phyloP scores from a whole-genome alignment of 1,284 basidiomycete genomes.

The Ceratobasidium sp. region DNA sequence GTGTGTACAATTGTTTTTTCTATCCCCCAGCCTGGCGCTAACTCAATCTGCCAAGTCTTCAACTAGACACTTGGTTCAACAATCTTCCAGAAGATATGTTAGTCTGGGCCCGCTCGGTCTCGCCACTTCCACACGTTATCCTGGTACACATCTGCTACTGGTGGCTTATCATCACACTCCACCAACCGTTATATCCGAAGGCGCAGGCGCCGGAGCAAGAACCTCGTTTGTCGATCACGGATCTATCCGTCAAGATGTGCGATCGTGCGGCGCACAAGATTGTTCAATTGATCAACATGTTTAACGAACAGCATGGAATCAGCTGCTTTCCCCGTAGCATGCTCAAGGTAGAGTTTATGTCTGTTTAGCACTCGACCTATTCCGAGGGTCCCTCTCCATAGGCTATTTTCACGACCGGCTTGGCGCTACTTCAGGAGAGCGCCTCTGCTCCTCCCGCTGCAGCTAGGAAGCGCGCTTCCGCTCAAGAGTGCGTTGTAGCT shows the following conservation, averaged over 20 bases:
- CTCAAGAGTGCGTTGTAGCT: background rate
- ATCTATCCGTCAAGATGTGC: slow-evolving; percentile 57
- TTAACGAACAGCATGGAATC: slow-evolving; percentile 34
- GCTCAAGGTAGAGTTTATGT: slow-evolving; percentile 14
- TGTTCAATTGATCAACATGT: slow-evolving; percentile 61
- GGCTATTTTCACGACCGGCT: slow-evolving; percentile 2
- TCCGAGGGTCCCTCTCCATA: background rate
- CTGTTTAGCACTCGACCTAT: background rate
- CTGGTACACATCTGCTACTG: slow-evolving; percentile 72
- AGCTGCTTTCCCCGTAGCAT: slow-evolving; percentile 28
- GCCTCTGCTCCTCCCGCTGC: slow-evolving; percentile 9
- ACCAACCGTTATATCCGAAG: slow-evolving; percentile 70
- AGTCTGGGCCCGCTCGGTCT: slow-evolving; percentile 62
- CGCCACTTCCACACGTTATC: slow-evolving; percentile 68
- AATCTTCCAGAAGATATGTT: slow-evolving; percentile 60
- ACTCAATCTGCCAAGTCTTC: slow-evolving; percentile 57
- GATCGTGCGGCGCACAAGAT: slow-evolving; percentile 71
- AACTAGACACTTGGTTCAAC: slow-evolving; percentile 70
- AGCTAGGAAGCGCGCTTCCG: slow-evolving; percentile 21
- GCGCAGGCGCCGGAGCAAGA: slow-evolving; percentile 51
- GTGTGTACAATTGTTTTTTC: slow-evolving; percentile 11
- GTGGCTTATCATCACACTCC: slow-evolving; percentile 72
- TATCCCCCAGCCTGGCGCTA: background rate
- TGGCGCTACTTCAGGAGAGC: slow-evolving; percentile 7
- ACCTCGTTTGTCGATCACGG: slow-evolving; percentile 59